Evolutionary conservation across 164 flowering plant genomes (phyloP).

Genomic region (Saururus chinensis): DNA sequence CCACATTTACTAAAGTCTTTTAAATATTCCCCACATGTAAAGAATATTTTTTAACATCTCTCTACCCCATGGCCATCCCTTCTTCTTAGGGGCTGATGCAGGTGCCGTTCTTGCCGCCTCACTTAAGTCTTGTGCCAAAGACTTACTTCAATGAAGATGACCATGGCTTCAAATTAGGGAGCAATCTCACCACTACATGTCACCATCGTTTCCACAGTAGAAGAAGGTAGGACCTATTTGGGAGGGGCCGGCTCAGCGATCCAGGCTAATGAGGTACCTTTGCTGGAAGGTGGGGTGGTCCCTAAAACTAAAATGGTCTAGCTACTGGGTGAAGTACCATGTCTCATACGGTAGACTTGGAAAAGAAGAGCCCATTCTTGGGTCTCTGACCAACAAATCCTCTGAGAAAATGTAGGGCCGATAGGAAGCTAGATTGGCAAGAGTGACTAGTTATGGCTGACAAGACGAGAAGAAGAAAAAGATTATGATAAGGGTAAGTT

Average conservation of each 20-base stretch:
- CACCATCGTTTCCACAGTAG: conserved; percentile 91
- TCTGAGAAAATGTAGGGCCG: too few species aligned
- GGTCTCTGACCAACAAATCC: conserved; percentile 14
- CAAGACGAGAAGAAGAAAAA: too few species aligned
- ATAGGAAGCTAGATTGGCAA: too few species aligned
- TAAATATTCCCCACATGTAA: too few species aligned
- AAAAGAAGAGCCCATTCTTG: not conserved
- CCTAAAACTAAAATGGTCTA: conserved; percentile 86
- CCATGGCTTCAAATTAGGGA: conserved; percentile 70
- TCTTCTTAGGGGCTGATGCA: too few species aligned
- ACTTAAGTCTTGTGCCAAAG: too few species aligned
- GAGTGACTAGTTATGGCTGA: too few species aligned
- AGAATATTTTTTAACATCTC: too few species aligned
- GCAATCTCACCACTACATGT: conserved; percentile 91
- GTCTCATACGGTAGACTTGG: conserved; percentile 36
- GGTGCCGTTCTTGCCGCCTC: too few species aligned
- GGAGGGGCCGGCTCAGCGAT: conserved; percentile 54
- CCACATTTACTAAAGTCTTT: too few species aligned
- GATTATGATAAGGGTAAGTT: too few species aligned
- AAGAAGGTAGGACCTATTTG: conserved; percentile 62
- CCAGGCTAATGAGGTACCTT: conserved; percentile 58
- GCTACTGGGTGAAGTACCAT: conserved; percentile 44
- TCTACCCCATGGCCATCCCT: too few species aligned
- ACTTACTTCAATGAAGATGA: conserved; percentile 71
- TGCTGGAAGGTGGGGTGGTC: conserved; percentile 45